These are phyloP conservation scores for Plasmopara muralis DNA, from an alignment of 352 stramenopile species.

Conservation along the genomic window DNA sequence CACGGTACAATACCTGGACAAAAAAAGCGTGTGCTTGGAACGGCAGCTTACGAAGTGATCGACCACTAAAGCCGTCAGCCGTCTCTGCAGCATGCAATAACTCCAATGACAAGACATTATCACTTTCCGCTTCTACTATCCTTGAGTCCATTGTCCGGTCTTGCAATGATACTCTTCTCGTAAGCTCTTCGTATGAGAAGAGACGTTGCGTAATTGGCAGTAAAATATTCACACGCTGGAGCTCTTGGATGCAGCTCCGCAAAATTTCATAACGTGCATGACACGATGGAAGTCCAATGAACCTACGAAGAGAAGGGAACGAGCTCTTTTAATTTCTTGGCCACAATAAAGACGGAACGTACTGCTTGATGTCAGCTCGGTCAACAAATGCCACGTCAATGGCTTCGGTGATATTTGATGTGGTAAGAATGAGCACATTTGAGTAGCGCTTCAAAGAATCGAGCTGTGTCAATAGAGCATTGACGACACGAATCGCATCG, in stretches of 20 bases:
- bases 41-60: conserved; percentile 75
- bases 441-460: conserved; percentile 74
- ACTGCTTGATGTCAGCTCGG: conserved; percentile 90
- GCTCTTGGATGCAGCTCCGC: conserved; percentile 71
- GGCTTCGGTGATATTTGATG: conserved; percentile 88
- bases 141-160: conserved; percentile 45
- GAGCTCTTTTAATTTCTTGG: background rate
- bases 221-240: conserved; percentile 70
- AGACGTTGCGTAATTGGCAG: conserved; percentile 11
- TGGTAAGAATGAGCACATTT: conserved; percentile 92
- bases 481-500: conserved; percentile 89
- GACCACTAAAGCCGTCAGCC: conserved; percentile 63
- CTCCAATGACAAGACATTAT: conserved; percentile 20
- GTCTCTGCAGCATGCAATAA: conserved; percentile 40
- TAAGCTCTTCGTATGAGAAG: conserved; percentile 24
- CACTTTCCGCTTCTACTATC: conserved; percentile 5
- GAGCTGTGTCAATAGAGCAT: conserved; percentile 87
- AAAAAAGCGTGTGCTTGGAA: conserved; percentile 79
- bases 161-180: conserved; percentile 18
- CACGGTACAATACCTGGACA: conserved; percentile 34
- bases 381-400: conserved; percentile 92
- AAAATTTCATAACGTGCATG: conserved; percentile 82
- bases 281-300: conserved; percentile 51
- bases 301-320: conserved; percentile 21
- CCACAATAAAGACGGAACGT: conserved; percentile 12